These are phyloP conservation scores for Sporothrix dimorphospora DNA, from an alignment of 2,329 filamentous ascomycete species.

Conservation along the genomic window DNA sequence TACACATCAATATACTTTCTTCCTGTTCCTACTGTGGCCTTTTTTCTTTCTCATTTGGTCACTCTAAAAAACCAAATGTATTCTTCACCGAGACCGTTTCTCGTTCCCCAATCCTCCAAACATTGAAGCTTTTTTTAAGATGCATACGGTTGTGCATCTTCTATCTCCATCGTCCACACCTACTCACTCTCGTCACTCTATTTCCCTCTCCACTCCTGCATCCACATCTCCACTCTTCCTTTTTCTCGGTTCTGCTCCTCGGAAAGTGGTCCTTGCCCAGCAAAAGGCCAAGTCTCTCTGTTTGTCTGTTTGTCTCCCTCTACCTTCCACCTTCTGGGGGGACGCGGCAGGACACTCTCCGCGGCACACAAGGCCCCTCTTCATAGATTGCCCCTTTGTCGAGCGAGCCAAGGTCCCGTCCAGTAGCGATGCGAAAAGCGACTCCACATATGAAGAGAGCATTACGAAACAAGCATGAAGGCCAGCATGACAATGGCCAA, in stretches of 20 bases:
- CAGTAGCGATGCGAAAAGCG: not conserved
- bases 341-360: constrained; percentile 23
- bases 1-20: not conserved
- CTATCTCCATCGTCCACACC: not conserved
- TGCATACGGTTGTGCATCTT: not conserved
- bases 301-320: not conserved
- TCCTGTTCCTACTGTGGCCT: not conserved
- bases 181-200: not conserved
- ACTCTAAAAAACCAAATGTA: not conserved
- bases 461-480: not conserved
- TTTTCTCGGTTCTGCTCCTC: constrained; percentile 19
- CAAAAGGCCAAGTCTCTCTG: constrained; percentile 17
- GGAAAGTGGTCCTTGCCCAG: constrained; percentile 19
- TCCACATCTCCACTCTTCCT: constrained; percentile 3
- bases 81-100: not conserved
- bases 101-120: not conserved
- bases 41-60: not conserved
- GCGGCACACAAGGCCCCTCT: constrained; percentile 13
- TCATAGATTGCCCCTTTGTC: constrained; percentile 9
- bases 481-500: not conserved
- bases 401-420: not conserved
- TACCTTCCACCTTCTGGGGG: not conserved
- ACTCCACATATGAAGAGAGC: not conserved
- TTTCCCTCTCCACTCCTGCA: not conserved
- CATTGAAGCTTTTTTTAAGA: not conserved